Conservation (phyloP, 1,139 yeast genomes). For the Pichia sorboxylosa region DNA sequence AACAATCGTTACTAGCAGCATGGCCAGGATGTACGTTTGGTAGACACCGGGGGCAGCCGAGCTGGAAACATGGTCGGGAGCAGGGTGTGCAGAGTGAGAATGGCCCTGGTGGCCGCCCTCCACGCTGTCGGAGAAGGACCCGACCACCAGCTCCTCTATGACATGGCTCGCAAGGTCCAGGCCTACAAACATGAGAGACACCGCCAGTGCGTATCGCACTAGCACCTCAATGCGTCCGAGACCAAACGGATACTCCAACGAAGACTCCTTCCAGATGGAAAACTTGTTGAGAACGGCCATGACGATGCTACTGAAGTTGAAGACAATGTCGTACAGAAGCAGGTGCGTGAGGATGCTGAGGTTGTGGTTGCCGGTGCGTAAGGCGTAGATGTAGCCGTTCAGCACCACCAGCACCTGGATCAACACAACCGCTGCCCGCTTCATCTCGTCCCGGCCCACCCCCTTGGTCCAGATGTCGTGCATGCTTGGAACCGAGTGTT, state of each 20-base stretch:
- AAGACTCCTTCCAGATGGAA: conserved; percentile 82
- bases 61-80: not conserved
- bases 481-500: conserved; percentile 68
- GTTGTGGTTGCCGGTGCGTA: conserved; percentile 44
- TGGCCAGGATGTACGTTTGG: conserved; percentile 21
- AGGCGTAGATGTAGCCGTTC: conserved; percentile 50
- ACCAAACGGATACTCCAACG: conserved; percentile 83
- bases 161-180: conserved; percentile 79
- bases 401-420: conserved; percentile 48
- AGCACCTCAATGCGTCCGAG: conserved; percentile 79
- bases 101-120: conserved; percentile 16
- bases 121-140: conserved; percentile 27
- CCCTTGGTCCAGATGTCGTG: no score
- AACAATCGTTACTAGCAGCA: conserved; percentile 18
- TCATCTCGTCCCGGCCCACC: no score
- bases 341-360: conserved; percentile 78
- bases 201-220: conserved; percentile 77
- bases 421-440: no score
- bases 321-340: conserved; percentile 76
- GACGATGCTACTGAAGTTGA: conserved; percentile 55
- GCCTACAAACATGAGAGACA: conserved; percentile 82
- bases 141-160: conserved; percentile 58
- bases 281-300: conserved; percentile 81
- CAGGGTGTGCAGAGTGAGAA: not conserved
- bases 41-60: conserved; percentile 13